These are phyloP conservation scores for Malus hybrid DNA, from an alignment of 331 rosid genomes.

Conservation along the genomic window DNA sequence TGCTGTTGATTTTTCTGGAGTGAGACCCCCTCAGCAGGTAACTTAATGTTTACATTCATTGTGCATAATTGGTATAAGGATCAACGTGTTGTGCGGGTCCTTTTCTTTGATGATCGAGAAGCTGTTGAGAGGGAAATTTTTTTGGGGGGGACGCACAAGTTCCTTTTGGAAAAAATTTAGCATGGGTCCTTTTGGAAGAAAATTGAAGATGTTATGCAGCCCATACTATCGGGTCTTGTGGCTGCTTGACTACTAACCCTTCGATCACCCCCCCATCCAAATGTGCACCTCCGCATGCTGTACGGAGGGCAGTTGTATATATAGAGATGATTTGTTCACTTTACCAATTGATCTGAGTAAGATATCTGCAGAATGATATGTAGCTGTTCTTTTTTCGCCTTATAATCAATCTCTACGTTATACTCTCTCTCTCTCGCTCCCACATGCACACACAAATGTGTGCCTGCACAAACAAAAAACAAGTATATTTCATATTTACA, in stretches of 20 bases:
- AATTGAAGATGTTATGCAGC: constrained; percentile 22
- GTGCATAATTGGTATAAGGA: constrained; percentile 41
- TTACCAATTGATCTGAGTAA: constrained; percentile 55
- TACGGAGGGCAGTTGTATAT: constrained; percentile 66
- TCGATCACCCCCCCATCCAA: constrained; percentile 40
- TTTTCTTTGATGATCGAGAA: constrained; percentile 20
- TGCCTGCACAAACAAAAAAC: too few species aligned
- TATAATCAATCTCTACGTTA: constrained; percentile 20
- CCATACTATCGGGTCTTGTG: constrained; percentile 22
- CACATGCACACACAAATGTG: background rate
- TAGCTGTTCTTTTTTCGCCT: constrained; percentile 23
- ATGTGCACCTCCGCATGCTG: constrained; percentile 35
- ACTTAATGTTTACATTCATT: constrained; percentile 8
- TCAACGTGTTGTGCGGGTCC: constrained; percentile 26
- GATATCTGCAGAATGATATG: constrained; percentile 45
- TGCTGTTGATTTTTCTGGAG: constrained; percentile 37
- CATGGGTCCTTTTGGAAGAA: constrained; percentile 17
- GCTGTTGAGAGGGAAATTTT: constrained; percentile 40
- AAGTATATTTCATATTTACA: background rate
- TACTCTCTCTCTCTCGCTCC: background rate
- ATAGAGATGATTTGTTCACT: constrained; percentile 61
- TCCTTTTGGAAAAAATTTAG: constrained; percentile 15
- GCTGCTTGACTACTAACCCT: constrained; percentile 62
- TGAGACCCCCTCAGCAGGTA: constrained; percentile 40
- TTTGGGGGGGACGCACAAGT: constrained; percentile 3